Conservation (phyloP, 2,329 filamentous ascomycete genomes). For the Botryotinia narcissicola region DNA sequence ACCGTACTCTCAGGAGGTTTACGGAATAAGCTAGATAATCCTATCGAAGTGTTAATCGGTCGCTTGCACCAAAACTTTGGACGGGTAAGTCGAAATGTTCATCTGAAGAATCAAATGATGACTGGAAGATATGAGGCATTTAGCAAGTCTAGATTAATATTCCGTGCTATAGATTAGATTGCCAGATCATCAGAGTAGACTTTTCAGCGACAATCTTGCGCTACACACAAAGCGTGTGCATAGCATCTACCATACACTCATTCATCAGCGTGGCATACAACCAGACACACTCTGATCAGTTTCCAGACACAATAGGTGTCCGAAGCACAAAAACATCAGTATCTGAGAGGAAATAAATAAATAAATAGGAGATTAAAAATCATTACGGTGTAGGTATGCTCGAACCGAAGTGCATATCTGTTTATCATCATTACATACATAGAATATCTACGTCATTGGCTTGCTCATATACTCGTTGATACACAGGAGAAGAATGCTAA, state of each 20-base stretch:
- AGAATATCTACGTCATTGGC: too few species aligned
- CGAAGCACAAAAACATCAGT: too few species aligned
- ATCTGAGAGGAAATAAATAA: background rate
- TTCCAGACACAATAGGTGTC: background rate
- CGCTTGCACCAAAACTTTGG: background rate
- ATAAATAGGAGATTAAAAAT: background rate
- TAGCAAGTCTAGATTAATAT: background rate
- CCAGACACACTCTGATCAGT: background rate
- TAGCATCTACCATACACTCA: background rate
- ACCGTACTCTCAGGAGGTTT: background rate
- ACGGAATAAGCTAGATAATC: background rate
- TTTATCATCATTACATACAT: too few species aligned
- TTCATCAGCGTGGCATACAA: background rate
- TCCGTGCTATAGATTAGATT: background rate
- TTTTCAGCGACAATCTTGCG: background rate
- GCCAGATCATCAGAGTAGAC: background rate
- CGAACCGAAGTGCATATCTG: too few species aligned
- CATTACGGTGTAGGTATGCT: background rate
- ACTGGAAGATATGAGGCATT: background rate
- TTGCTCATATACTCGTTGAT: too few species aligned
- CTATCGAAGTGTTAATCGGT: background rate
- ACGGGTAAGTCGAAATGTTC: background rate
- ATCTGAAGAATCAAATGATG: background rate
- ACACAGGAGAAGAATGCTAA: too few species aligned
- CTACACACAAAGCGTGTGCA: background rate